phyloP scores from a whole-genome alignment of 495 filamentous ascomycete species.

The Darksidea phi region DNA sequence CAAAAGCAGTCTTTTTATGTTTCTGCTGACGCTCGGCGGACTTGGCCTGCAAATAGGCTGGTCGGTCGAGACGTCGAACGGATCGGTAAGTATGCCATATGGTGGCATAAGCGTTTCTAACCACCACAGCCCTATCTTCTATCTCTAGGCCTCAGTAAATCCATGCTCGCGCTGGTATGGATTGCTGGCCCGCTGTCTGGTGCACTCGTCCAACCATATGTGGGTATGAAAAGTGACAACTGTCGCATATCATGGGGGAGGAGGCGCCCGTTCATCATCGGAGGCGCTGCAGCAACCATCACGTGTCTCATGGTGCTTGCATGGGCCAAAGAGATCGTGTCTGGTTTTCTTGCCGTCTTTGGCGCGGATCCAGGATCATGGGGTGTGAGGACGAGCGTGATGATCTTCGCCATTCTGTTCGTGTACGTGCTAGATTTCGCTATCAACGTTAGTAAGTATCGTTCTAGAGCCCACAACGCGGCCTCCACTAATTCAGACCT shows the following conservation, averaged over 20 bases:
- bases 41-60: slow-evolving; percentile 90
- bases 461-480: neutral
- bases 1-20: slow-evolving; percentile 78
- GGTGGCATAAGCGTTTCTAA: neutral
- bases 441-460: slow-evolving; percentile 76
- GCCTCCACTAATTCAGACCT: neutral
- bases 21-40: slow-evolving; percentile 78
- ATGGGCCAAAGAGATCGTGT: slow-evolving; percentile 78
- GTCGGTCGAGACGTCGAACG: slow-evolving; percentile 86
- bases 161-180: slow-evolving; percentile 90
- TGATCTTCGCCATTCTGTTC: slow-evolving; percentile 72
- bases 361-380: slow-evolving; percentile 62
- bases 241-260: slow-evolving; percentile 78
- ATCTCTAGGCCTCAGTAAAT: slow-evolving; percentile 86
- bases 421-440: slow-evolving; percentile 87
- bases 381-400: slow-evolving; percentile 59
- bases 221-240: slow-evolving; percentile 86
- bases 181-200: slow-evolving; percentile 88
- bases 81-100: slow-evolving; percentile 56
- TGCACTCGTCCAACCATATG: slow-evolving; percentile 86
- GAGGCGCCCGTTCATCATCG: slow-evolving; percentile 84
- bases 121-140: slow-evolving; percentile 57
- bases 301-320: slow-evolving; percentile 71
- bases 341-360: slow-evolving; percentile 67
- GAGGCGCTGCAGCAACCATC: slow-evolving; percentile 69